phyloP scores from a whole-genome alignment of 441 rosid genomes.

The Gossypium davidsonii region DNA sequence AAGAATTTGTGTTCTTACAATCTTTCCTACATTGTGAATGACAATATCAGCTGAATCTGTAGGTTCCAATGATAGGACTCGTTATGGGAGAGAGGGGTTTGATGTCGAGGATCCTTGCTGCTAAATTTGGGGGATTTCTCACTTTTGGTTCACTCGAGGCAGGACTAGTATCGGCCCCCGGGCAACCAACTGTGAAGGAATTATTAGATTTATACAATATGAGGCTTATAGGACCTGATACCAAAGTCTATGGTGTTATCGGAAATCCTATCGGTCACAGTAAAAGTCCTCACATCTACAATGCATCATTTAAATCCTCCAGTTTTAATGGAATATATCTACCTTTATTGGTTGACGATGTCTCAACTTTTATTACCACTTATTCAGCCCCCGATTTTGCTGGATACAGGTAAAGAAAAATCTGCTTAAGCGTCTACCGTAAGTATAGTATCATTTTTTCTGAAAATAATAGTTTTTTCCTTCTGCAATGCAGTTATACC shows the following conservation, averaged over 20 bases:
- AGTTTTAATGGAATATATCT: constrained; percentile 48
- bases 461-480: neutral
- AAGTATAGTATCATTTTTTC: too few species aligned
- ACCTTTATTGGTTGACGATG: constrained; percentile 43
- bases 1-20: neutral
- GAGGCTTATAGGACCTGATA: constrained; percentile 45
- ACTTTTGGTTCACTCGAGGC: constrained; percentile 49
- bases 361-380: constrained; percentile 35
- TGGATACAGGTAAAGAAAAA: constrained; percentile 45
- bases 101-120: constrained; percentile 44
- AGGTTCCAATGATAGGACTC: constrained; percentile 51
- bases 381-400: constrained; percentile 47
- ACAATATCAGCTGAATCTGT: constrained; percentile 9
- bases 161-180: constrained; percentile 44
- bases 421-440: neutral
- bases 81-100: constrained; percentile 58
- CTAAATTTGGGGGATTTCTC: constrained; percentile 55
- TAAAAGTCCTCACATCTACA: constrained; percentile 51
- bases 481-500: constrained; percentile 32
- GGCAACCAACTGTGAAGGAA: constrained; percentile 47
- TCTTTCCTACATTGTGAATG: neutral
- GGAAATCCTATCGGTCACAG: constrained; percentile 61
- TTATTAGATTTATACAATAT: constrained; percentile 48
- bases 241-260: constrained; percentile 51
- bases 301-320: constrained; percentile 42